Percentiles rank a stretch among this genome's conserved stretches.
Evolutionary conservation across 2,329 filamentous ascomycete genomes (phyloP).

Genomic region (Teratosphaeria destructans): DNA sequence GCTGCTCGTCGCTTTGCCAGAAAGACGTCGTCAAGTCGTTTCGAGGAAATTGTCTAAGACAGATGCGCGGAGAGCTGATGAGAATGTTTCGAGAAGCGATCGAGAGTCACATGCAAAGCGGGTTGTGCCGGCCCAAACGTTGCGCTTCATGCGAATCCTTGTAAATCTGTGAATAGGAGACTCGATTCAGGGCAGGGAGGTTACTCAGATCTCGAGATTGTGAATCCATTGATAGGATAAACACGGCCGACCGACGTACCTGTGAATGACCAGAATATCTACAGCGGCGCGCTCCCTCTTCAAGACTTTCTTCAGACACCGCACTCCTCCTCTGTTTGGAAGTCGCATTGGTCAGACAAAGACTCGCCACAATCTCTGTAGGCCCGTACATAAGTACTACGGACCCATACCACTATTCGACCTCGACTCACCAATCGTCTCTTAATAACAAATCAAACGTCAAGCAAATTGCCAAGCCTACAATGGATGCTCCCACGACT

Average conservation of each 20-base stretch:
- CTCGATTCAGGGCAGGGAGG: not conserved
- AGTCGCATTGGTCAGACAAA: not conserved
- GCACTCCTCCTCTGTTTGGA: not conserved
- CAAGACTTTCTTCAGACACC: not conserved
- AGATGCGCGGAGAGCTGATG: not conserved
- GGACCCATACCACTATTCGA: not conserved
- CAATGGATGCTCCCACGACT: not conserved
- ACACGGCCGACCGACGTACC: not conserved
- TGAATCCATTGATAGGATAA: not conserved
- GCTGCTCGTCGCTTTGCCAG: not conserved
- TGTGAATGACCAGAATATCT: not conserved
- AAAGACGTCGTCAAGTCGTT: not conserved
- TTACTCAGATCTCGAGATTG: not conserved
- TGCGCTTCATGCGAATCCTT: not conserved
- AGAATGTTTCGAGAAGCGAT: not conserved
- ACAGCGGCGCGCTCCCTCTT: not conserved
- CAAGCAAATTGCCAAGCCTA: not conserved
- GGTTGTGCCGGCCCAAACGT: not conserved
- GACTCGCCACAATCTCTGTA: not conserved
- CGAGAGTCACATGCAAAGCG: not conserved
- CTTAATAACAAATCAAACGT: not conserved
- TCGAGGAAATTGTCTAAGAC: not conserved
- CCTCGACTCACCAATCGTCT: not conserved
- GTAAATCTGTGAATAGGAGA: not conserved
- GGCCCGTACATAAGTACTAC: not conserved